Percentiles rank a stretch among this genome's conserved stretches.
Evolutionary conservation across 1,284 basidiomycete genomes (phyloP).

Genomic region (Volvariella volvacea): DNA sequence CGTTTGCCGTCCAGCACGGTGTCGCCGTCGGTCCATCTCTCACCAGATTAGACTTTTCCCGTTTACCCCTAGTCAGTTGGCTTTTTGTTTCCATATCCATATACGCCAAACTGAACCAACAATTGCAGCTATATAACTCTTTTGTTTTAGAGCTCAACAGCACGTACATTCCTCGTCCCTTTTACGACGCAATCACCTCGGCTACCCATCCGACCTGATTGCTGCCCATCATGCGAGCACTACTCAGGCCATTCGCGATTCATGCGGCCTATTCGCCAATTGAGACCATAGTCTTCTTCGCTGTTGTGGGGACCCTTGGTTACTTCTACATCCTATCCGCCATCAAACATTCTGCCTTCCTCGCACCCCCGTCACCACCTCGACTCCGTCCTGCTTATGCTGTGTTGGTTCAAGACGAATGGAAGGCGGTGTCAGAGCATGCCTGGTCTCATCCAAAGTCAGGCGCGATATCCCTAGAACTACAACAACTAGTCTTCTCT

Average conservation of each 20-base stretch:
- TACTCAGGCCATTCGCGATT: constrained; percentile 54
- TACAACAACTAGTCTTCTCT: constrained; percentile 61
- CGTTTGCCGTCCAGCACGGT: too few relatives aligned
- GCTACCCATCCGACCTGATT: too few relatives aligned
- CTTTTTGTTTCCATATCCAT: too few relatives aligned
- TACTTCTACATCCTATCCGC: constrained; percentile 90
- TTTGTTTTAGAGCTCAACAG: too few relatives aligned
- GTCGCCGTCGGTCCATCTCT: too few relatives aligned
- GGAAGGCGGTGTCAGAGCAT: constrained; percentile 46
- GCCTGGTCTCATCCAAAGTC: constrained; percentile 38
- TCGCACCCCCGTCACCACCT: constrained; percentile 38
- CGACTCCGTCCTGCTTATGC: constrained; percentile 49
- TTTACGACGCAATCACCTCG: too few relatives aligned
- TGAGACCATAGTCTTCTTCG: constrained; percentile 86
- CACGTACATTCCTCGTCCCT: too few relatives aligned
- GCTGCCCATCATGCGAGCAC: constrained; percentile 38
- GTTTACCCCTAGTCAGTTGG: too few relatives aligned
- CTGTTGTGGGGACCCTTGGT: constrained; percentile 80
- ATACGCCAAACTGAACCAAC: too few relatives aligned
- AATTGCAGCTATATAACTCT: too few relatives aligned
- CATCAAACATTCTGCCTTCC: constrained; percentile 72
- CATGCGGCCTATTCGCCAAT: constrained; percentile 64
- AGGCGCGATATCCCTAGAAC: constrained; percentile 38
- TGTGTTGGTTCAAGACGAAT: constrained; percentile 42
- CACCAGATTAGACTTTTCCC: too few relatives aligned